Base-by-base conservation (phyloP, 2,329 filamentous ascomycete genomes). In the Boeremia exigua region DNA sequence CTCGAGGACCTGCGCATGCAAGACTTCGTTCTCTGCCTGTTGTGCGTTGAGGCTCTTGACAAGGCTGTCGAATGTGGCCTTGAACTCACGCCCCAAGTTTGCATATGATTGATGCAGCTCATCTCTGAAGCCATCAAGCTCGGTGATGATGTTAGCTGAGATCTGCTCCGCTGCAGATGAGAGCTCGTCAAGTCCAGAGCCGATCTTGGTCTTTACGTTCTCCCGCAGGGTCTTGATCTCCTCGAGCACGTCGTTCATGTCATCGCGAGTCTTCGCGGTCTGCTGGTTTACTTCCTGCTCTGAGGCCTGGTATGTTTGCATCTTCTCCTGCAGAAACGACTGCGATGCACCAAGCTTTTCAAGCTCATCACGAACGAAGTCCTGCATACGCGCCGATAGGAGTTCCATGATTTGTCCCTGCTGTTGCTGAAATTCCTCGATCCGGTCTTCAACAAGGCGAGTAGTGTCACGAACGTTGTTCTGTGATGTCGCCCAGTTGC, bases 141-240 rank as follows among this genome's bases (percentile, higher is more conserved):
- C 94, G 55, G 85, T 88, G 56, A 96, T 85, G 43, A 98, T 93
- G 66, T 96, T 94, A 11, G 88, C 90, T 0, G 92, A 92, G 59
- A 98, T 97, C 51, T 89, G 88, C 76, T 94, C 91, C 1, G 94
- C 92, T 9, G 93, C 92, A 10, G 84, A 84, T 2, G 92, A 92
- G 19, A 98, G 86, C 25, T 91, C 88, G 67, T 91, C 88, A 38
- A 98, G 81, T 8, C 93, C 94, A 69, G 92, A 88, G 2, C 91
- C 91, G 43, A 98, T 91, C 59, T 89, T 89, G 44, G 85, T 81
- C 79, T 97, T 97, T 47, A 98, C 91, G 48, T 91, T 88, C 72
- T 96, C 90, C 19, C 94, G 86, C 23, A 98, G 82, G n/a, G 85
- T 86, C 72, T 93, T 93, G 73, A 98, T 96, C 72, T 96, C 94